Conservation (phyloP, 2,329 filamentous ascomycete species). For the Lecanicillium sp. region DNA sequence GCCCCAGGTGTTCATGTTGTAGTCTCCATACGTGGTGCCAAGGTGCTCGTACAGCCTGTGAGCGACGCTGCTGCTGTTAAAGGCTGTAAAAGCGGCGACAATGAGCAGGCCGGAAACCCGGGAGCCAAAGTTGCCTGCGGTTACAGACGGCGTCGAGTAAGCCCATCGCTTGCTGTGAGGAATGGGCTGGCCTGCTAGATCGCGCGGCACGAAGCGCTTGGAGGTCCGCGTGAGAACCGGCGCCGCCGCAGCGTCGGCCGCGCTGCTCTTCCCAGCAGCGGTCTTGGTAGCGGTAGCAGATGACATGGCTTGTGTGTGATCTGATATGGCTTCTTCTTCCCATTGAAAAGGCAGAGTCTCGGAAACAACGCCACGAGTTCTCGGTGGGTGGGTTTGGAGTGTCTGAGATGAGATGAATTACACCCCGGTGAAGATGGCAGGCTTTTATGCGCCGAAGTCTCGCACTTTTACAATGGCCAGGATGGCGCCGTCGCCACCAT, state of each 20-base stretch:
- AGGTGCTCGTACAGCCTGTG: slow-evolving; percentile 9
- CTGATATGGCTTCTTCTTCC: too few relatives aligned
- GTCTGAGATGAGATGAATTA: too few relatives aligned
- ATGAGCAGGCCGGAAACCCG: neutral
- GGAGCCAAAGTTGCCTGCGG: slow-evolving; percentile 4
- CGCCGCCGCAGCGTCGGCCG: neutral
- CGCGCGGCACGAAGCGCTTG: slow-evolving; percentile 8
- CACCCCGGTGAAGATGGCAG: too few relatives aligned
- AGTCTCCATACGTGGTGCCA: slow-evolving; percentile 14
- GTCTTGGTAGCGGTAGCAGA: too few relatives aligned
- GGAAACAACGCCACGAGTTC: too few relatives aligned
- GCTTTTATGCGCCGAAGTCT: too few relatives aligned
- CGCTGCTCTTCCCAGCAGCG: too few relatives aligned
- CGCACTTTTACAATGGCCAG: too few relatives aligned
- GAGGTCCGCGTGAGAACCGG: slow-evolving; percentile 3
- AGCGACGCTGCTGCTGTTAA: slow-evolving; percentile 8
- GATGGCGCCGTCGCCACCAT: too few relatives aligned
- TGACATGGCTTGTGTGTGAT: too few relatives aligned
- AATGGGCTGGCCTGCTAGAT: slow-evolving; percentile 10
- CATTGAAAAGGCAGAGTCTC: too few relatives aligned
- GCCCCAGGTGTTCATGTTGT: slow-evolving; percentile 26
- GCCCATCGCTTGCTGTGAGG: slow-evolving; percentile 10
- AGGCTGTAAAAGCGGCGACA: slow-evolving; percentile 7
- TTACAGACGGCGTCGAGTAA: slow-evolving; percentile 9
- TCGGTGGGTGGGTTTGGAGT: too few relatives aligned